Conservation (phyloP, 129 eudicot genomes). For the Helianthus tuberosus region DNA sequence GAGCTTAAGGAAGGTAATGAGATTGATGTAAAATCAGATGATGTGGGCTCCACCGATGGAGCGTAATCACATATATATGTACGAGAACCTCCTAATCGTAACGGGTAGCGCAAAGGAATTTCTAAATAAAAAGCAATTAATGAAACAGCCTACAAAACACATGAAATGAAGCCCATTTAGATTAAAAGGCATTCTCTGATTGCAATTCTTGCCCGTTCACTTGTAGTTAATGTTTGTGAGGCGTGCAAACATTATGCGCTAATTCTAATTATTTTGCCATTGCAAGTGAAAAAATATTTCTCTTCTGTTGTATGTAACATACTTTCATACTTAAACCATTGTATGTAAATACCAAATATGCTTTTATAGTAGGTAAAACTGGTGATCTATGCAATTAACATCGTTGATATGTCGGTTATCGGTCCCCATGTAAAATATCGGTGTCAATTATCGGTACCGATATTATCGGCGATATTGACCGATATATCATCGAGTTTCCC, state of each 20-base stretch:
- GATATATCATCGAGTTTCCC: too few relatives aligned
- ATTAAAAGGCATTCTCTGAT: background rate
- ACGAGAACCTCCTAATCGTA: constrained; percentile 93
- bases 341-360: background rate
- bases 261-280: background rate
- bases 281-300: background rate
- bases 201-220: constrained; percentile 1
- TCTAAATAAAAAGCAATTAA: constrained; percentile 84
- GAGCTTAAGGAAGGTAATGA: constrained; percentile 43
- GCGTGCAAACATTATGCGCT: constrained; percentile 7
- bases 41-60: constrained; percentile 67
- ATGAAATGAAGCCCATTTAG: background rate
- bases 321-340: background rate
- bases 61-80: constrained; percentile 88
- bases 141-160: constrained; percentile 71
- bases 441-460: too few relatives aligned
- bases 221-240: constrained; percentile 1
- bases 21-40: constrained; percentile 50
- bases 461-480: too few relatives aligned
- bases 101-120: constrained; percentile 89
- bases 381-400: too few relatives aligned
- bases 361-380: too few relatives aligned
- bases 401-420: too few relatives aligned
- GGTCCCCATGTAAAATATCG: too few relatives aligned
- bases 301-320: background rate